Evolutionary conservation across 1,139 yeast species (phyloP), one percentile per base, ranked within the genome.

Genomic region (Taphrina populina): DNA sequence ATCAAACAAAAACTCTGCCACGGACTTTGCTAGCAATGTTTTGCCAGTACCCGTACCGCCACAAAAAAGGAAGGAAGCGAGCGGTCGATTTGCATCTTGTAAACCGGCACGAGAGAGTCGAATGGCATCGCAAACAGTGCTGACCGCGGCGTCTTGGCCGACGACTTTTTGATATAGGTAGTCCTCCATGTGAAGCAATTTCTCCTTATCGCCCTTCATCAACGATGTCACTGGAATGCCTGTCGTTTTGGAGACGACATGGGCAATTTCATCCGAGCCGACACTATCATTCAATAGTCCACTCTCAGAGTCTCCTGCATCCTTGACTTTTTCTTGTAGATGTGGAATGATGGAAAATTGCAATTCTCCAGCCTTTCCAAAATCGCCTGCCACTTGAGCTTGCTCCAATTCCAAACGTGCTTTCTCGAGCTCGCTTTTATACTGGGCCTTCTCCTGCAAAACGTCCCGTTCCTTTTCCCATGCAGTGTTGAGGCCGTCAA

Each of bases 1-100:
- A 66, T 88, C 92, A 70, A 92, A 92, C 63, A 92, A 72, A 64
- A 92, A 92, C 64, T 88, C 88, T 1, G 97, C 96, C 59, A 92
- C 77, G 0, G 94, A 82, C 69, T 92, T 92, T 5, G 97, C 88
- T 56, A 92, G 76, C 68, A 90, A 96, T 0, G 98, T 92, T 70
- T 92, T 92, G 71, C 98, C 98, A 0, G 96, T 90, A 71, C 98
- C 98, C 0, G 97, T 90, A 37, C 97, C 97, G 17, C 98, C 98
- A 62, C 92, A 74, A 70, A 92, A 92, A 83, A 92, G 83, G 69
- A 92, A 92, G 57, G 95, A 85, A 1, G 96, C 97, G 65, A 90
- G 90, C 2, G 98, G 98, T 60, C 96, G 79, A 69, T 85, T 85
- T 61, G 88, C 95, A 68, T 87, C 84, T 3, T 97, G 90, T 58